A percentile compares a stretch with the other conserved stretches of the same genome.
Conservation (phyloP, 2,329 filamentous ascomycete genomes). For the Curvularia sp. region DNA sequence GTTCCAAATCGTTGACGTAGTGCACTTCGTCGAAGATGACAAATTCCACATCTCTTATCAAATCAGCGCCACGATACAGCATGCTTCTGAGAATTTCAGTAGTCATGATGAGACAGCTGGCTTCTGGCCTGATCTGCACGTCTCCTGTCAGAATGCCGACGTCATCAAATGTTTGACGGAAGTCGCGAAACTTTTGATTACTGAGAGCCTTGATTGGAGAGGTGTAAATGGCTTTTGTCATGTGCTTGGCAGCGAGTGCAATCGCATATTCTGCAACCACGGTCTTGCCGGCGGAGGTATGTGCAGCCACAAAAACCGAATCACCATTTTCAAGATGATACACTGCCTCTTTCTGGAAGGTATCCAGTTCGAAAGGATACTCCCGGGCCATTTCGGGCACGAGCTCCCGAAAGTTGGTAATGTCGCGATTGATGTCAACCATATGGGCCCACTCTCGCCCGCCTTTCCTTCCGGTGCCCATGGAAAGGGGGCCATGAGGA, state of each 20-base stretch:
- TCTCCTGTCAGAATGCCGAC: conserved; percentile 97
- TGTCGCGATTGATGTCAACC: conserved; percentile 92
- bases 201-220: conserved; percentile 98
- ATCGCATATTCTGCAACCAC: conserved; percentile 99
- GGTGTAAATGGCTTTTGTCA: conserved; percentile 99
- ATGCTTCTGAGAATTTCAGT: conserved; percentile 98
- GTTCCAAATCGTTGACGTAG: conserved; percentile 95
- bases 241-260: conserved; percentile 93
- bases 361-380: conserved; percentile 97
- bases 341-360: conserved; percentile 97
- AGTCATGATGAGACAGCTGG: conserved; percentile 98
- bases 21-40: conserved; percentile 99
- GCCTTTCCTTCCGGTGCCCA: conserved; percentile 74
- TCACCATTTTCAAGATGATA: conserved; percentile 97
- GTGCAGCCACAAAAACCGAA: conserved; percentile 96
- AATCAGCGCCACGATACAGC: conserved; percentile 93
- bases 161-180: conserved; percentile 87
- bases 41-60: conserved; percentile 97
- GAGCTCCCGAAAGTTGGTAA: conserved; percentile 90
- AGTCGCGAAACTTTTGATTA: conserved; percentile 98
- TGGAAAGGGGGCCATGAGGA: conserved; percentile 77
- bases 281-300: conserved; percentile 97
- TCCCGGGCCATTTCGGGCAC: conserved; percentile 96
- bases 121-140: conserved; percentile 96
- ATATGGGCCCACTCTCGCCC: conserved; percentile 97